Evolutionary conservation across 1,284 basidiomycete genomes (phyloP).

Genomic region (Somion occarium): DNA sequence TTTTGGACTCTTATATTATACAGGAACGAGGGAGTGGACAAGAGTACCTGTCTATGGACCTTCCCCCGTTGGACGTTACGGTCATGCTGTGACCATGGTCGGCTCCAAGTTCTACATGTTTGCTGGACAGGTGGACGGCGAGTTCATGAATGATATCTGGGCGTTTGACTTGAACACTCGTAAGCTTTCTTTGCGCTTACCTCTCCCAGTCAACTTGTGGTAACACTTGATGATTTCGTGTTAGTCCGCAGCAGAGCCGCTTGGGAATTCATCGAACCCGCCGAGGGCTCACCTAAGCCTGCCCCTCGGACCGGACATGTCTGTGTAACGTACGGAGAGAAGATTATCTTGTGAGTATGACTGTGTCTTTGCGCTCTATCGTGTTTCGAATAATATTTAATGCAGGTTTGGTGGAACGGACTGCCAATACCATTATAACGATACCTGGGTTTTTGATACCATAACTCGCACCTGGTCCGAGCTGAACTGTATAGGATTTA

Average conservation of each 20-base stretch:
- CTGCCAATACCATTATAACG: constrained; percentile 98
- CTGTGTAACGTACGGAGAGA: constrained; percentile 82
- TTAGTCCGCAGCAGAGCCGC: constrained; percentile 66
- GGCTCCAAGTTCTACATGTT: constrained; percentile 93
- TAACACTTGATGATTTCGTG: not conserved
- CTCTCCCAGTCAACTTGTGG: constrained; percentile 1
- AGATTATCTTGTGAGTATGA: constrained; percentile 73
- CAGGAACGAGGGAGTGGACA: constrained; percentile 93
- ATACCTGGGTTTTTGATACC: constrained; percentile 96
- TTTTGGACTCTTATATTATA: constrained; percentile 4
- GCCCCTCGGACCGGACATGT: constrained; percentile 92
- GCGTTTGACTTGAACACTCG: constrained; percentile 93
- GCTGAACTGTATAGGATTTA: constrained; percentile 95
- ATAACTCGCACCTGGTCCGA: constrained; percentile 85
- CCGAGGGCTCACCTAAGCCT: constrained; percentile 58
- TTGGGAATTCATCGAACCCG: constrained; percentile 79
- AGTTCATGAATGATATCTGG: constrained; percentile 97
- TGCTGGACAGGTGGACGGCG: constrained; percentile 95
- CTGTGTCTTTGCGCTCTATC: constrained; percentile 2
- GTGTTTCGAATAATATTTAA: constrained; percentile 6
- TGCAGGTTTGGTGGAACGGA: constrained; percentile 95
- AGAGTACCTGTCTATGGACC: constrained; percentile 74
- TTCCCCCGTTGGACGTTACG: constrained; percentile 86
- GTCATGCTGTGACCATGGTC: constrained; percentile 92
- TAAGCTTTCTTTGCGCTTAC: constrained; percentile 44